Evolutionary conservation across 495 filamentous ascomycete genomes (phyloP), one percentile per base, ranked within the genome.

Genomic region (Bacidia rubella): DNA sequence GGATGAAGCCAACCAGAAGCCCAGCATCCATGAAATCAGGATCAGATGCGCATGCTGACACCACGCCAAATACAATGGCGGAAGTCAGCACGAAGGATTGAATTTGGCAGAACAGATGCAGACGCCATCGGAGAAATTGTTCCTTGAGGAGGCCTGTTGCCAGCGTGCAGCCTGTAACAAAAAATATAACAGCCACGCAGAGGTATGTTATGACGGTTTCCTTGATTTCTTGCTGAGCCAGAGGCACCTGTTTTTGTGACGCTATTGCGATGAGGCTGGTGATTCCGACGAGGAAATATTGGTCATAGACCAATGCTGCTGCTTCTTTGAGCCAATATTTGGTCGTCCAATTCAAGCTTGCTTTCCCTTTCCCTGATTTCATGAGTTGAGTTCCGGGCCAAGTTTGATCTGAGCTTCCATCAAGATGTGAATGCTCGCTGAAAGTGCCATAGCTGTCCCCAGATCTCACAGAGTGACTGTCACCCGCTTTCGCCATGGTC

Each of bases 251-350:
- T 5, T 66, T 63, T 43, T 70, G 67, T 49, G 62, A 67, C 20
- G 69, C 61, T 21, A 72, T 59, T 17, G 59, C 52, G 32, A 72
- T 66, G 22, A 69, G 47, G 46, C 19, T 42, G 9, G 72, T 74
- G 50, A 79, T 75, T 22, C 73, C 76, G 51, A 79, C 67, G 17
- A 78, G 66, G 29, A 80, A 70, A 74, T 75, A 80, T 58, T 80
- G 76, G 44, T 68, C 68, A 25, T 70, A 62, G 53, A 80, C 54
- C 55, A 76, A 66, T 22, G n/a, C 17, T 24, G 23, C 32, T 3
- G 2, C n/a, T 19, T 19, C 19, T 38, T 12, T 19, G 21, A 50
- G 4, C 25, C 47, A 50, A 20, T 47, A 24, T 25, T 38, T 5
- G 7, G 29, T 35, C 15, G 29, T 35, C 29, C 5, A 5, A 7